These are phyloP conservation scores for Papiliotrema fonsecae DNA, from an alignment of 1,284 basidiomycete species.

Conservation along the genomic window DNA sequence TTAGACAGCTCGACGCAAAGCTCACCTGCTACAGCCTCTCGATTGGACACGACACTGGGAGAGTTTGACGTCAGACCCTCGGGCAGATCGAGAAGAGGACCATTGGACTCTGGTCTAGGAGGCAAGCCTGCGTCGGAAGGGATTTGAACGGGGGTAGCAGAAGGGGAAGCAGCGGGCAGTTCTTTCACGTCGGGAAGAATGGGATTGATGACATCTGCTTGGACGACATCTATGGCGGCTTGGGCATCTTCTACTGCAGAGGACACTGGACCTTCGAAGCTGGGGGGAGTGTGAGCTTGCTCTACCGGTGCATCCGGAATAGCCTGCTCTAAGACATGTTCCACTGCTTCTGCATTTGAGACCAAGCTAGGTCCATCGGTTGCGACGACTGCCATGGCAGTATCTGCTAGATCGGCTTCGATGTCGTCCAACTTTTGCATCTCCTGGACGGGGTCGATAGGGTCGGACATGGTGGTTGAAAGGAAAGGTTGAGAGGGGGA, in stretches of 20 bases:
- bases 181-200: conserved; percentile 12
- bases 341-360: conserved; percentile 3
- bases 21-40: conserved; percentile 25
- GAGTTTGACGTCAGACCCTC: conserved; percentile 30
- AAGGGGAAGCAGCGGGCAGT: not conserved
- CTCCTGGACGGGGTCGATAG: conserved; percentile 12
- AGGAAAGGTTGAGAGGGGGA: not conserved
- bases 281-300: not conserved
- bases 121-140: not conserved
- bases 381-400: conserved; percentile 21
- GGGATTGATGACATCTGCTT: conserved; percentile 14
- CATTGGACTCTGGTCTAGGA: not conserved
- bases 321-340: conserved; percentile 6
- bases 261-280: not conserved
- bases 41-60: conserved; percentile 31
- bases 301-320: conserved; percentile 5
- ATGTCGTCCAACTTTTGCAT: conserved; percentile 28
- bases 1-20: conserved; percentile 23
- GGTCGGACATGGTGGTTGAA: conserved; percentile 1
- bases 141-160: not conserved
- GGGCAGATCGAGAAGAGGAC: conserved; percentile 13
- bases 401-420: conserved; percentile 33
- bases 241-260: conserved; percentile 10
- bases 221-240: conserved; percentile 9
- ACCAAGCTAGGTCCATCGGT: not conserved